Base-by-base conservation (phyloP, 1,284 basidiomycete species). In the Fomitopsis palustris region DNA sequence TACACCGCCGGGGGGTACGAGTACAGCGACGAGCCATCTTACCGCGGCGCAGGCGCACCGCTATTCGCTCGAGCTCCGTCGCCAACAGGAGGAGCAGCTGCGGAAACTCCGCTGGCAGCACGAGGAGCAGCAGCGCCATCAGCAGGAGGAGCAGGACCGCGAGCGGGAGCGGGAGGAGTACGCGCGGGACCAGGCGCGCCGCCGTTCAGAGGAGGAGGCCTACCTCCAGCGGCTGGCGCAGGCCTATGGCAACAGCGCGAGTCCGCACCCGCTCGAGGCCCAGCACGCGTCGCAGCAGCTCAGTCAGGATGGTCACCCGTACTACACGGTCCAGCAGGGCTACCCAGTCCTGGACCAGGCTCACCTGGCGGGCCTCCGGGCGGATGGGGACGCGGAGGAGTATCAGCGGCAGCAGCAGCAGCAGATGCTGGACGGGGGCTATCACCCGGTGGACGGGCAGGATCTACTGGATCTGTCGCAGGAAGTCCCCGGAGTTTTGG, bases 11-110 rank as follows among this genome's bases (percentile, higher is more conserved):
- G 42, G 5, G 45, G 45, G 27, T 47, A 47, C 17, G 45, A 47
- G 12, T 47, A 47, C 45, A 25, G 25, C 4, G 23, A 47, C 45
- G 12, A 19, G 27, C 38, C 7, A 23, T 3, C 45, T 47, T n/a
- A 29, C 56, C 19, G 53, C 61, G 57, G 64, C 61, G 52, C 63
- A 56, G 55, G 67, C 65, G 52, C 65, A 66, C 47, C 72, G 72
- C 51, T 81, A 81, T 70, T 74, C 77, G 58, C 75, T 75, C 72
- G 78, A 76, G 57, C 73, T 79, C 67, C 73, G 70, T 41, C 69
- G 73, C 25, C 79, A 80, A 62, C 78, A 81, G 64, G 54, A 76
- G 43, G 72, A 74, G 51, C 78, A 80, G 67, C 60, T 80, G 64
- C 52, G 69, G 63, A 62, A 65, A 63, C 59, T 59, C 79, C 77